Percentiles rank a stretch among this genome's conserved stretches.
Evolutionary conservation across 306 rosid genomes (phyloP).

Genomic region (Styphnolobium japonicum): DNA sequence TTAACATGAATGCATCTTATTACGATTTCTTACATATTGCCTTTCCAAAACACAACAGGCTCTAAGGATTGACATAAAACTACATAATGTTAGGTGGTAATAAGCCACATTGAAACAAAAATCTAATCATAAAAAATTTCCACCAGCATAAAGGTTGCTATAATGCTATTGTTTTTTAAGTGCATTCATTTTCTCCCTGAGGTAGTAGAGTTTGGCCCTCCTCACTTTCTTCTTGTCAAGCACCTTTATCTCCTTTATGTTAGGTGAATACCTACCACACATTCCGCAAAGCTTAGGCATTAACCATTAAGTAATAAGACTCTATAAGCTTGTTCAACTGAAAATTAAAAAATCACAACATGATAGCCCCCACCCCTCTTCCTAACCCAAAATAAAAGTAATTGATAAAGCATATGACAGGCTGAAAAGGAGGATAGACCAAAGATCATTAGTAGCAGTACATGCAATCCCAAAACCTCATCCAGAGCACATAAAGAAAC

Average conservation of each 20-base stretch:
- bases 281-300: conserved; percentile 3
- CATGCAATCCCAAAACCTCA: background rate
- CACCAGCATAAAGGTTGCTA: conserved; percentile 23
- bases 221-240: conserved; percentile 92
- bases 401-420: background rate
- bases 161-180: conserved; percentile 52
- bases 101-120: background rate
- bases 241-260: conserved; percentile 94
- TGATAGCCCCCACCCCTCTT: background rate
- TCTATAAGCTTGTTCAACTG: conserved; percentile 13
- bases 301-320: background rate
- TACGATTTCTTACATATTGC: background rate
- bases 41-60: conserved; percentile 12
- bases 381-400: background rate
- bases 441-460: background rate
- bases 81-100: background rate
- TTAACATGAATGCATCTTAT: background rate
- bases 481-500: background rate
- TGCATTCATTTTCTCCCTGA: conserved; percentile 88
- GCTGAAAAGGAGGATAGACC: background rate
- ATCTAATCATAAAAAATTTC: conserved; percentile 19
- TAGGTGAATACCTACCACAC: conserved; percentile 89
- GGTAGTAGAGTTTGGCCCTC: conserved; percentile 93
- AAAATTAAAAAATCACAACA: background rate
- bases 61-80: background rate